Evolutionary conservation across 768 basidiomycete genomes (phyloP), one percentile per base, ranked within the genome.

Genomic region (Thelephora ganbajun): DNA sequence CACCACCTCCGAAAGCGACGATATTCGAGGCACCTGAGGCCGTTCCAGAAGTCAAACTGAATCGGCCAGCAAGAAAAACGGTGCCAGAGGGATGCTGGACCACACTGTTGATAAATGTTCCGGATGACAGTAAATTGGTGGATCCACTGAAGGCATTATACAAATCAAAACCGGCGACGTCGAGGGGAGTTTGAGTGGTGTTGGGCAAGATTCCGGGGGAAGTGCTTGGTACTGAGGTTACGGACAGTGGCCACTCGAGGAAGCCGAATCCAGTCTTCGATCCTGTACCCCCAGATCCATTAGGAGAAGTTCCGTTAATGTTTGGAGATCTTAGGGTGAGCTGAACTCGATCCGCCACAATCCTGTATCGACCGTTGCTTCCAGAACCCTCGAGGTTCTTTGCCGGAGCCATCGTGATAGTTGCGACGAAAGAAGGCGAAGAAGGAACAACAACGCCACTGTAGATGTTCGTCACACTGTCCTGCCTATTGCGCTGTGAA

Each of bases 261-360:
- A 96, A 80, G 11, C 94, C 94, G 57, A 88, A 92, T 2, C 79
- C 79, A 18, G 60, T 67, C 34, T 68, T 67, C 11, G 64, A 60
- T 23, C 57, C 62, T 33, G 61, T 56, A 20, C 66, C 61, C 2
- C 63, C 59, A 37, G 59, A 64, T 6, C 64, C 57, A 30, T 59
- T 64, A 4, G 63, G 59, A 11, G 62, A 62, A 3, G 54, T 55
- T 35, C 59, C 57, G 2, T 54, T 52, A 33, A 64, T 50, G 58
- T 72, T 76, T 12, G 75, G 73, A 16, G 80, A 83, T 16, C 69
- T 79, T 42, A 97, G 72, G 33, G 81, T 64, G 46, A 97, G 62
- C 61, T 92, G 77, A n/a, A 98, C 72, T 26, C 79, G 71, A 57
- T 91, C 88, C 3, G 94, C 94, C 9, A 98, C 81, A 30, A 97